A percentile compares a stretch with the other conserved stretches of the same genome.
Evolutionary conservation across 306 rosid genomes (phyloP).

Genomic region (Cicer cuneatum): DNA sequence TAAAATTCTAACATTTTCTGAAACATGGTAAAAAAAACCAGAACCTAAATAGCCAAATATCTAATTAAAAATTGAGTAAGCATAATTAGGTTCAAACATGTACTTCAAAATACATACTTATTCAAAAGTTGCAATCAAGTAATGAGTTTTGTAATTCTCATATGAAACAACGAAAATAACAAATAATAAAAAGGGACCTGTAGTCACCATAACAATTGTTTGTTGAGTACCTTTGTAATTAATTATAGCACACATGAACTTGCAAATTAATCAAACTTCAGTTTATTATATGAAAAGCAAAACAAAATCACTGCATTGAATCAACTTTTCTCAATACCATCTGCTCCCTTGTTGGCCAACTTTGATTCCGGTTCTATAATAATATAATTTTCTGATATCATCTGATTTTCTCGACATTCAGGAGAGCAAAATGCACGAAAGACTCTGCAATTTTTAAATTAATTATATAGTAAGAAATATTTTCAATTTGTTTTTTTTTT

Average conservation of each 20-base stretch:
- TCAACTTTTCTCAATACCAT: background rate
- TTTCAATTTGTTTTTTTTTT: no score
- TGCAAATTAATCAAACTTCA: background rate
- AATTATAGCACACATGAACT: background rate
- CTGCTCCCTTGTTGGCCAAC: background rate
- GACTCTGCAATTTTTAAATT: background rate
- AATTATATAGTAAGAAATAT: background rate
- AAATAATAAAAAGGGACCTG: background rate
- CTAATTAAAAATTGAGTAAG: background rate
- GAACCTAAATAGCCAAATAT: background rate
- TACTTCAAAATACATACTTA: background rate
- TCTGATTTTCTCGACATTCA: background rate
- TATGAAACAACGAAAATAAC: background rate
- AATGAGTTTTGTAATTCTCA: background rate
- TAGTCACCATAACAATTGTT: background rate
- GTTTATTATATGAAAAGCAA: background rate
- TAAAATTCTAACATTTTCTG: background rate
- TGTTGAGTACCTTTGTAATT: background rate
- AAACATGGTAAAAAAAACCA: background rate
- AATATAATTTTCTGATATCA: background rate
- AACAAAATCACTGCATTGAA: background rate
- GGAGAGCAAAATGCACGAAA: constrained; percentile 1
- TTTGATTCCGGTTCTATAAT: background rate
- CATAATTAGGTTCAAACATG: background rate
- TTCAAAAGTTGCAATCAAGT: background rate